Percentiles rank a stretch among this genome's conserved stretches.
Evolutionary conservation across 2,329 filamentous ascomycete species (phyloP).

Genomic region (Beauveria australis): DNA sequence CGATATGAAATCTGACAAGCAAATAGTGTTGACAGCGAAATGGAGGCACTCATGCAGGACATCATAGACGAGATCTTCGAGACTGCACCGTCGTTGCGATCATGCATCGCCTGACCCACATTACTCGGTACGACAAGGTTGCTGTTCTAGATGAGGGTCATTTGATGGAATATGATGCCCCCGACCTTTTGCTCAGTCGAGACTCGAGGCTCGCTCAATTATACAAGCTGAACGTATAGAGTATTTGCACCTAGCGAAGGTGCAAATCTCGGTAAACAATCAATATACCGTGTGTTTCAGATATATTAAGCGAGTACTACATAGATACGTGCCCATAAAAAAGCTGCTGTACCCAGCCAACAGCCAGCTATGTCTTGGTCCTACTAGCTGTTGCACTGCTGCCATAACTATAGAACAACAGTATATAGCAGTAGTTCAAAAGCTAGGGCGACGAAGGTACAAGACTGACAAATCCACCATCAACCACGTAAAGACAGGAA

Average conservation of each 20-base stretch:
- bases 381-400: no score
- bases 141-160: constrained; percentile 37
- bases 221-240: neutral
- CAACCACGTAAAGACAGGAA: no score
- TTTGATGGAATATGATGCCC: neutral
- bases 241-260: neutral
- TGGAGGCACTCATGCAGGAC: constrained; percentile 24
- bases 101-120: constrained; percentile 34
- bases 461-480: no score
- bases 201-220: neutral
- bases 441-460: no score
- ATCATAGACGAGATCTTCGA: constrained; percentile 24
- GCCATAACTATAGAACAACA: no score
- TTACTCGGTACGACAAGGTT: constrained; percentile 44
- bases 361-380: no score
- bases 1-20: neutral
- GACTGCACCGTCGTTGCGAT: constrained; percentile 43
- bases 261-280: neutral
- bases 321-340: no score
- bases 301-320: no score
- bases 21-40: constrained; percentile 24
- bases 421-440: no score
- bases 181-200: neutral
- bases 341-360: no score
- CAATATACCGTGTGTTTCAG: no score